phyloP scores from a whole-genome alignment of 2,329 filamentous ascomycete species.

The Elsinoe australis region DNA sequence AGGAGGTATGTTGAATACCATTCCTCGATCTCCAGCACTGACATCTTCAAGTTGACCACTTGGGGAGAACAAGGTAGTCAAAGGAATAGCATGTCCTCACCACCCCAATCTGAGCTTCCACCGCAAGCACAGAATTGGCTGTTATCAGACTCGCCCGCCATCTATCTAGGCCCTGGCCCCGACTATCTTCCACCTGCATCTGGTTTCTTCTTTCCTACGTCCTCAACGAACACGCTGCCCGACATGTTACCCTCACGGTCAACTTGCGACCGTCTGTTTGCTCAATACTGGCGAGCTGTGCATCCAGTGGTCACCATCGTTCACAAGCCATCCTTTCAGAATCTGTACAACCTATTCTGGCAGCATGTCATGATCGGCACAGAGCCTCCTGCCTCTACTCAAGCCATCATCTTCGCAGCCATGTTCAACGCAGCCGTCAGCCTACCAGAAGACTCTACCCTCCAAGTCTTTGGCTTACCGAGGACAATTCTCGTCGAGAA shows the following conservation, averaged over 20 bases:
- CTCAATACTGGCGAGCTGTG: slow-evolving; percentile 60
- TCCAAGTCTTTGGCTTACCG: slow-evolving; percentile 48
- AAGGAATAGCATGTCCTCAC: neutral
- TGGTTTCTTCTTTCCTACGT: slow-evolving; percentile 57
- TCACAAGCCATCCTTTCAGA: slow-evolving; percentile 60
- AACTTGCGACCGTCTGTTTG: slow-evolving; percentile 54
- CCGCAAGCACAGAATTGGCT: slow-evolving; percentile 14
- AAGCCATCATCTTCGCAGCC: slow-evolving; percentile 61
- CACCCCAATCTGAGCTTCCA: neutral
- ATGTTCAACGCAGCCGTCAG: slow-evolving; percentile 64
- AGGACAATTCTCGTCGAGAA: slow-evolving; percentile 54
- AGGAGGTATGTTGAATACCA: slow-evolving; percentile 50
- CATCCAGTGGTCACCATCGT: slow-evolving; percentile 61
- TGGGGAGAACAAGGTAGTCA: slow-evolving; percentile 4
- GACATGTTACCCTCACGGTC: slow-evolving; percentile 53
- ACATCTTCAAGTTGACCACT: neutral
- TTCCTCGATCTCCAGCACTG: neutral
- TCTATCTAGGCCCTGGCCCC: slow-evolving; percentile 55
- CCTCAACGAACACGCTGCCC: slow-evolving; percentile 44
- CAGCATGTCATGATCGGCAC: slow-evolving; percentile 50
- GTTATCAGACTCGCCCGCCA: slow-evolving; percentile 23
- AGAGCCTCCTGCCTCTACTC: slow-evolving; percentile 56
- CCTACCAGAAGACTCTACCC: slow-evolving; percentile 48
- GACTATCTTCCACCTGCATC: slow-evolving; percentile 62
- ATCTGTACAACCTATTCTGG: slow-evolving; percentile 60